Evolutionary conservation across 2,329 filamentous ascomycete species (phyloP).

Genomic region (Chalaropsis ovoidea): DNA sequence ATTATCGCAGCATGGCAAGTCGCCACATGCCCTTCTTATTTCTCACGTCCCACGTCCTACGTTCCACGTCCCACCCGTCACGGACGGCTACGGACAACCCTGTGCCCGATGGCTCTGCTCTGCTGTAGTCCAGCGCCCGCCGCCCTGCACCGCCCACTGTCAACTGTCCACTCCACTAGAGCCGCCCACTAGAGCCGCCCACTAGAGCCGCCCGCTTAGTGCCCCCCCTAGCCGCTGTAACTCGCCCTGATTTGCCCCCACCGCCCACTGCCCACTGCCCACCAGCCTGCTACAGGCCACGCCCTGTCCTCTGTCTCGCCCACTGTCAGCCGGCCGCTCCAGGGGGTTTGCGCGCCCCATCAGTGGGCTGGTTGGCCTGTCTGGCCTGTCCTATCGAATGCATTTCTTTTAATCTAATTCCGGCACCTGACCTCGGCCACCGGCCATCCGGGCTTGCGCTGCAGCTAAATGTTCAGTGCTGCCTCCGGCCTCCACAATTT

Average conservation of each 20-base stretch:
- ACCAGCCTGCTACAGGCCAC: background rate
- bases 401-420: conserved; percentile 20
- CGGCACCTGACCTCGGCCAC: conserved; percentile 26
- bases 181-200: too few relatives aligned
- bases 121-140: too few relatives aligned
- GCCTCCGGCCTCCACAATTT: conserved; percentile 25
- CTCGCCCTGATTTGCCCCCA: too few relatives aligned
- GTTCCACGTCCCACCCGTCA: background rate
- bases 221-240: too few relatives aligned
- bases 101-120: background rate
- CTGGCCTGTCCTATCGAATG: conserved; percentile 10
- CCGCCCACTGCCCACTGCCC: too few relatives aligned
- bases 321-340: background rate
- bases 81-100: background rate
- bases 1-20: background rate
- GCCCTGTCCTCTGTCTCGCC: background rate
- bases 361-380: background rate
- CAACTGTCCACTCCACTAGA: too few relatives aligned
- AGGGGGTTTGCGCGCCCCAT: background rate
- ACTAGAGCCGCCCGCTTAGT: too few relatives aligned
- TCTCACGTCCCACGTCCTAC: background rate
- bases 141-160: too few relatives aligned
- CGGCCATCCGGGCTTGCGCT: conserved; percentile 24
- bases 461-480: conserved; percentile 20
- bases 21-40: background rate